A percentile compares a stretch with the other conserved stretches of the same genome.
Evolutionary conservation across 1,284 basidiomycete genomes (phyloP).

Genomic region (Trichosporon ovoides): DNA sequence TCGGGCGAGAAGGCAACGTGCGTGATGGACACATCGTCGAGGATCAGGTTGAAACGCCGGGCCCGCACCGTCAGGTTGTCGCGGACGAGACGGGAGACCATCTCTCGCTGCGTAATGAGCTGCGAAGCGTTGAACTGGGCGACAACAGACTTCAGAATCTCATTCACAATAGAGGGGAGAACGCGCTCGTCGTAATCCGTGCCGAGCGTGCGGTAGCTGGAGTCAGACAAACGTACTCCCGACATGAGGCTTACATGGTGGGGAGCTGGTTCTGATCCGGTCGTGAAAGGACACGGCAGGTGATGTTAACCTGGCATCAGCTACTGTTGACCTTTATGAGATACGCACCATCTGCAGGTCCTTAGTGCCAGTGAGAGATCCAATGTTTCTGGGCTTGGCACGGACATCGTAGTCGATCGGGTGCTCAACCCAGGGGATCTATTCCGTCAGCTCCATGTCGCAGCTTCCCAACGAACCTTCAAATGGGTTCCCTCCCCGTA

Average conservation of each 20-base stretch:
- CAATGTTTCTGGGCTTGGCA: slow-evolving; percentile 94
- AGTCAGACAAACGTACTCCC: slow-evolving; percentile 3
- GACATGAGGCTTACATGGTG: slow-evolving; percentile 64
- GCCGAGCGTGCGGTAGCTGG: slow-evolving; percentile 81
- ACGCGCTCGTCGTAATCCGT: slow-evolving; percentile 97
- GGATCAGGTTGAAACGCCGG: slow-evolving; percentile 81
- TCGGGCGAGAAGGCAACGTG: slow-evolving; percentile 98
- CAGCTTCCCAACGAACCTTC: slow-evolving; percentile 55
- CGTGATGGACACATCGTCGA: slow-evolving; percentile 98
- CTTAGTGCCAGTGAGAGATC: slow-evolving; percentile 96
- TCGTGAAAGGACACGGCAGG: slow-evolving; percentile 93
- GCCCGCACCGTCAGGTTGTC: slow-evolving; percentile 89
- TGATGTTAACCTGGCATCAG: slow-evolving; percentile 56
- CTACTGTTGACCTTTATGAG: neutral
- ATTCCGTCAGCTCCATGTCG: neutral
- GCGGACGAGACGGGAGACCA: slow-evolving; percentile 60
- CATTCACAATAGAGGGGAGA: slow-evolving; percentile 88
- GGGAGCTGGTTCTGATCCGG: slow-evolving; percentile 74
- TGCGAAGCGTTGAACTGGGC: slow-evolving; percentile 97
- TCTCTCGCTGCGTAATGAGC: slow-evolving; percentile 65
- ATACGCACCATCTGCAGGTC: slow-evolving; percentile 81
- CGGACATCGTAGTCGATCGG: slow-evolving; percentile 96
- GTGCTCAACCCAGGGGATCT: slow-evolving; percentile 84
- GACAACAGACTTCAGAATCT: slow-evolving; percentile 95
- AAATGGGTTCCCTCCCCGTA: slow-evolving; percentile 95